Evolutionary conservation across 73 alveolate species (phyloP), one percentile per base, ranked within the genome.

Genomic region (Paraurostyla sp.): DNA sequence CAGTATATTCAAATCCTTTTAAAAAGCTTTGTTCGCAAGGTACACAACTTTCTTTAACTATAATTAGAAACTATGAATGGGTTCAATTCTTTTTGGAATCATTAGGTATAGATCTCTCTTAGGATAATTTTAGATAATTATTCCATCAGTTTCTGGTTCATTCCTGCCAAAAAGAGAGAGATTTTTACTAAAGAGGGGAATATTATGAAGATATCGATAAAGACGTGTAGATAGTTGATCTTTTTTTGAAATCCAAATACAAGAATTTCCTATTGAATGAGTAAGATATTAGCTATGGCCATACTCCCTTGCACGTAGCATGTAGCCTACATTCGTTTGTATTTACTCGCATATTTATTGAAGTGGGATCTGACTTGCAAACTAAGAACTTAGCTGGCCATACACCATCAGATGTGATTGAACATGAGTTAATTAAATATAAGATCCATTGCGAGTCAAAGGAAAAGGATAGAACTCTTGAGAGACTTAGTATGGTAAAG

Each of bases 281-380:
- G 23, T 16, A 40, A 40, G 84, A 69, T 69, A 62, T 35, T 4
- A 62, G 84, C 7, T 69, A 69, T 42, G 84, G 84, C 6, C 29
- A 69, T 25, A 69, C 84, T 6, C 84, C 62, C 20, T 35, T 69
- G 4, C 84, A 69, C 40, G 38, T 69, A 15, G 63, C 84, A 15
- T 69, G 84, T 40, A 46, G 84, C 6, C 40, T 41, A 16, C 40
- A 7, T 38, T 22, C 54, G 16, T 69, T 35, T 69, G 40, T 6
- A 13, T n/a, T 69, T 38, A 42, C 36, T 3, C 29, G 42, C 15
- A 41, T 9, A 41, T 23, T 69, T 7, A 16, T 69, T 35, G 62
- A 69, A 3, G 58, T 46, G 4, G 84, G 84, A 3, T 9, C 84
- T 7, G 41, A 69, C 40, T 3, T 43, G 7, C 3, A 27, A 33